These are phyloP conservation scores for Cutaneotrichosporon cavernicola DNA, from an alignment of 1,284 basidiomycete species.

Conservation along the genomic window DNA sequence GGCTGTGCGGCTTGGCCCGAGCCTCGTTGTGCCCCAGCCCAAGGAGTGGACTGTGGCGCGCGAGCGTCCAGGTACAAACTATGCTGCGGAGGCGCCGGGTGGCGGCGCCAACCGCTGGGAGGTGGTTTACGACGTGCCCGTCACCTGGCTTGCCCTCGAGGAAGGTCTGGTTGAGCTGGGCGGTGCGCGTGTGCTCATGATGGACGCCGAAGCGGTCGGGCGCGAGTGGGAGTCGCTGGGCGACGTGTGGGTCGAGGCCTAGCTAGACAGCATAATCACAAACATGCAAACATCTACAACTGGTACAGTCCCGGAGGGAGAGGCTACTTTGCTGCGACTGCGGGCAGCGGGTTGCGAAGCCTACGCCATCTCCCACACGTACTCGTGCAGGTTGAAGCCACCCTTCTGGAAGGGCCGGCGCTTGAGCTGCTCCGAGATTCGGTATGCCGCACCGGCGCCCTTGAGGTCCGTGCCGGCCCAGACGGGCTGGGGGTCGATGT, in stretches of 20 bases:
- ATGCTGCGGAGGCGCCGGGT: constrained; percentile 29
- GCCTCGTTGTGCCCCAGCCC: constrained; percentile 23
- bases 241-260: constrained; percentile 18
- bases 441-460: constrained; percentile 18
- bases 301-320: not conserved
- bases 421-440: constrained; percentile 28
- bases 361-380: constrained; percentile 24
- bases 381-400: constrained; percentile 26
- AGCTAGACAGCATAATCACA: not conserved
- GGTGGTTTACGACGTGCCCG: constrained; percentile 25
- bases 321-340: not conserved
- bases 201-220: constrained; percentile 23
- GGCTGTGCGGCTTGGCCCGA: constrained; percentile 31
- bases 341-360: not conserved
- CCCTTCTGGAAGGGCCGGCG: constrained; percentile 24
- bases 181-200: constrained; percentile 38
- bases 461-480: constrained; percentile 32
- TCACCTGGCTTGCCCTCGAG: constrained; percentile 35
- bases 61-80: constrained; percentile 35
- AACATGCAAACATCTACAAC: constrained; percentile 13
- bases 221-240: constrained; percentile 38
- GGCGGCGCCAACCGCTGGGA: constrained; percentile 33
- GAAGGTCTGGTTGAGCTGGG: constrained; percentile 42
- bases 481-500: constrained; percentile 37
- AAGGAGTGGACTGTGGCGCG: constrained; percentile 23